Base-by-base conservation (phyloP, 129 eudicot genomes). In the Centrapalus pauciflorus region DNA sequence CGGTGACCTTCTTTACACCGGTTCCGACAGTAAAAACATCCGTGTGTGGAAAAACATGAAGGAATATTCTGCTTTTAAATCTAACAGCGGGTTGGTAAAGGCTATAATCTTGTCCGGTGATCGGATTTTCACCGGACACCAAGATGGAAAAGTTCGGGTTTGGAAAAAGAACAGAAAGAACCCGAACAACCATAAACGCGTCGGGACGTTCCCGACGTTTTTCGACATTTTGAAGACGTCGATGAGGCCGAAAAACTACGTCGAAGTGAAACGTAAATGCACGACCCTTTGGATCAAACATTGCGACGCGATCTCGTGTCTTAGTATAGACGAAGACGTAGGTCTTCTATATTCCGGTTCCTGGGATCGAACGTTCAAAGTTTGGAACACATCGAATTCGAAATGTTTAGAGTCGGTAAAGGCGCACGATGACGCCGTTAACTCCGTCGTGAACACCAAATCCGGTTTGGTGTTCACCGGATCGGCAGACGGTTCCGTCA, bases 1-100 rank as follows among this genome's bases (percentile, higher is more conserved):
- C 23, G 61, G 79, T 0, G 90, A 81, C 38, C 62, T 91, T 21
- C 85, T 91, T 7, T 91, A 91, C 81, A 91, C 97, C 4, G 97
- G 97, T 3, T 90, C 97, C 4, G 97, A 90, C 62, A 87, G 95
- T 56, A 91, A 88, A 49, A 88, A 92, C 85, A 89, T 92, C 25
- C 89, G 95, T 1, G 98, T 83, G 1, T 93, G 98, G 98, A 76
- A 74, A 50, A 71, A 80, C 75, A 66, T 93, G 78, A 64, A 88
- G 40, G 98, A 93, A 29, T 84, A 67, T 24, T 26, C 95, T 0
- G 98, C 96, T 2, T 93, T 93, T 43, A 93, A 93, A 49, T 93
- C 98, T 45, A 84, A 84, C 48, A 88, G 95, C 1, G 98, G 98
- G 0, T 75, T 93, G 17, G 98, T 93, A 0, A 93, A 93, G 74